Percentiles rank a stretch among this genome's conserved stretches.
These are phyloP conservation scores for Jamesozyma piceae DNA, from an alignment of 805 yeast species.

Conservation along the genomic window DNA sequence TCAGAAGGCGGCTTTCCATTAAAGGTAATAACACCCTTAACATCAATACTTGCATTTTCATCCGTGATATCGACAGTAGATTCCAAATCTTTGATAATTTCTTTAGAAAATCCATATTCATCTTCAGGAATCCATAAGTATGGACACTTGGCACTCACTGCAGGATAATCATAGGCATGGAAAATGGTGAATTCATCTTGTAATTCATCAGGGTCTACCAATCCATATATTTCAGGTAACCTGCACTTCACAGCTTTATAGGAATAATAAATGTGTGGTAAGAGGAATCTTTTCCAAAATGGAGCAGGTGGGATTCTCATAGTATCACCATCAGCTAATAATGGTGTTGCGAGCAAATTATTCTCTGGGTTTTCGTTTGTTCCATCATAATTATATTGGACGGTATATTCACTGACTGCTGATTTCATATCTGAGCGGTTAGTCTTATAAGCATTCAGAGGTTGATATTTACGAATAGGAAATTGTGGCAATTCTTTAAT, in stretches of 20 bases:
- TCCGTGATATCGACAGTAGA: slow-evolving; percentile 56
- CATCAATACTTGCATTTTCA: slow-evolving; percentile 51
- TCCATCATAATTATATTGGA: slow-evolving; percentile 12
- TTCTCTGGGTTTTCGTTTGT: slow-evolving; percentile 13
- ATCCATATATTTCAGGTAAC: slow-evolving; percentile 52
- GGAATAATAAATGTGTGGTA: slow-evolving; percentile 46
- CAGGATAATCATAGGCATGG: slow-evolving; percentile 72
- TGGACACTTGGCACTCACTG: slow-evolving; percentile 58
- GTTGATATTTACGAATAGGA: slow-evolving; percentile 23
- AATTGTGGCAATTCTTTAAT: slow-evolving; percentile 26
- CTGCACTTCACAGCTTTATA: slow-evolving; percentile 40
- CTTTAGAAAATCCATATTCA: slow-evolving; percentile 67
- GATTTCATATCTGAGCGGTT: slow-evolving; percentile 2
- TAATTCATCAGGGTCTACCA: slow-evolving; percentile 36
- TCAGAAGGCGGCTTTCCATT: slow-evolving; percentile 42
- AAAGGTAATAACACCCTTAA: slow-evolving; percentile 40
- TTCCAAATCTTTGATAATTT: slow-evolving; percentile 46
- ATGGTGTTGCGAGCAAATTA: slow-evolving; percentile 37
- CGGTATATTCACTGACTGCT: slow-evolving; percentile 16
- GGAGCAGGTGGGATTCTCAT: slow-evolving; percentile 30
- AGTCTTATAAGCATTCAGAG: slow-evolving; percentile 6
- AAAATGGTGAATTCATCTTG: slow-evolving; percentile 32
- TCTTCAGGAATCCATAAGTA: slow-evolving; percentile 90
- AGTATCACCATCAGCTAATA: slow-evolving; percentile 56
- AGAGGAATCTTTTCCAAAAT: slow-evolving; percentile 40